Conservation (phyloP, 805 yeast species). For the Candida manassasensis region DNA sequence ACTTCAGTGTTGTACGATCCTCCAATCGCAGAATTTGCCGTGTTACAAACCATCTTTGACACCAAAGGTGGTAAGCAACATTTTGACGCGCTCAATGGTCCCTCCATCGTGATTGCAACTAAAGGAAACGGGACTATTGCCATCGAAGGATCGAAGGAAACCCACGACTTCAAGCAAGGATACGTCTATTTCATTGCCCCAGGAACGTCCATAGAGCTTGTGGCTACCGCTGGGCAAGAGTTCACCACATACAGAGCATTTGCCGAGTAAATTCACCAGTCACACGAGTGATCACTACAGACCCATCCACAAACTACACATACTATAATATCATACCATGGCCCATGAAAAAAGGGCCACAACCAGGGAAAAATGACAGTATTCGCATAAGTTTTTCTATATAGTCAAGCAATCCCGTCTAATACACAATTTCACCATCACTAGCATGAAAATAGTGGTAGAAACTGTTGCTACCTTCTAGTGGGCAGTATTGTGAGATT, state of each 20-base stretch:
- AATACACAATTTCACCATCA: too few species aligned
- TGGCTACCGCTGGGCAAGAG: constrained; percentile 38
- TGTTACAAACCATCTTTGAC: constrained; percentile 72
- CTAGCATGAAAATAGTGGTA: too few species aligned
- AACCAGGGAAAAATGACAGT: too few species aligned
- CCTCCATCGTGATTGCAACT: constrained; percentile 81
- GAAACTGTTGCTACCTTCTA: too few species aligned
- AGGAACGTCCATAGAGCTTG: constrained; percentile 57
- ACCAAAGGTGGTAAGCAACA: constrained; percentile 42
- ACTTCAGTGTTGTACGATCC: constrained; percentile 76
- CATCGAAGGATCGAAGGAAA: constrained; percentile 36
- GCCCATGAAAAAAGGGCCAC: too few species aligned
- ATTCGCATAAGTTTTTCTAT: too few species aligned
- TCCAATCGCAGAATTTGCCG: constrained; percentile 94
- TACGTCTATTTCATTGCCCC: constrained; percentile 85
- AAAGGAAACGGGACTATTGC: constrained; percentile 66
- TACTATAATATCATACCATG: too few species aligned
- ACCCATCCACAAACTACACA: not conserved
- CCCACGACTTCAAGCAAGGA: constrained; percentile 54
- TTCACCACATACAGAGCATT: constrained; percentile 89
- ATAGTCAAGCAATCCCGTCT: too few species aligned
- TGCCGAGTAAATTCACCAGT: constrained; percentile 44
- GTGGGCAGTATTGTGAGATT: too few species aligned
- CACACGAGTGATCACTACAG: constrained; percentile 6
- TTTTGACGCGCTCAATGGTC: constrained; percentile 69